Evolutionary conservation across 345 rosid genomes (phyloP).

Genomic region (Streptanthus diversifolius): DNA sequence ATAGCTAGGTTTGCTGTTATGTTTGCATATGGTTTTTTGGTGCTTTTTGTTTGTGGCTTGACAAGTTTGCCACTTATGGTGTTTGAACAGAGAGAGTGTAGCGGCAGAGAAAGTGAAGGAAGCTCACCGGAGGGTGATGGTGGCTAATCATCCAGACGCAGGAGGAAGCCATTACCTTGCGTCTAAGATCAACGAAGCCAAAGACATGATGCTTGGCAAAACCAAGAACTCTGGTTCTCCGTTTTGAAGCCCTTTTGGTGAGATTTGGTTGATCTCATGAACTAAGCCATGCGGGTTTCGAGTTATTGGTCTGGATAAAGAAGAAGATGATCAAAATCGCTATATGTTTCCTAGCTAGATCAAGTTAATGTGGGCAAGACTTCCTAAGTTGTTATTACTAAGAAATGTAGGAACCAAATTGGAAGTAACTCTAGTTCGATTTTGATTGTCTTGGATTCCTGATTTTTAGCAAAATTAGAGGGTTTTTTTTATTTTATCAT

Average conservation of each 20-base stretch:
- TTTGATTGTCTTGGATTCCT: neutral
- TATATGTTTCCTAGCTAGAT: neutral
- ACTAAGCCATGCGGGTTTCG: neutral
- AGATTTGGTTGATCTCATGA: neutral
- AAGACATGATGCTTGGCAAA: slow-evolving; percentile 58
- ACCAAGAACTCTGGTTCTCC: slow-evolving; percentile 48
- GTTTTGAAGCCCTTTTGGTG: slow-evolving; percentile 33
- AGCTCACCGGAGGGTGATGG: slow-evolving; percentile 87
- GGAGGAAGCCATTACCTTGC: slow-evolving; percentile 75
- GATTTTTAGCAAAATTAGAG: neutral
- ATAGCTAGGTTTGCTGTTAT: neutral
- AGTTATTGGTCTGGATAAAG: neutral
- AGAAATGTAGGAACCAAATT: neutral
- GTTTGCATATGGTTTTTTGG: neutral
- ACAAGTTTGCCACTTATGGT: neutral
- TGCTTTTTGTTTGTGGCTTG: neutral
- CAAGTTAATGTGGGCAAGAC: neutral
- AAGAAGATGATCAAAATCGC: neutral
- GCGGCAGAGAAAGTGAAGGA: slow-evolving; percentile 70
- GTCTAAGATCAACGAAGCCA: slow-evolving; percentile 65
- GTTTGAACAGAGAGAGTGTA: slow-evolving; percentile 57
- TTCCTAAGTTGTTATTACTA: neutral
- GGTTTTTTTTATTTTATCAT: neutral
- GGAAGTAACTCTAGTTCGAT: neutral
- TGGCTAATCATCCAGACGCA: slow-evolving; percentile 78